phyloP scores from a whole-genome alignment of 1,284 basidiomycete species.

The Spongispora temasekensis region DNA sequence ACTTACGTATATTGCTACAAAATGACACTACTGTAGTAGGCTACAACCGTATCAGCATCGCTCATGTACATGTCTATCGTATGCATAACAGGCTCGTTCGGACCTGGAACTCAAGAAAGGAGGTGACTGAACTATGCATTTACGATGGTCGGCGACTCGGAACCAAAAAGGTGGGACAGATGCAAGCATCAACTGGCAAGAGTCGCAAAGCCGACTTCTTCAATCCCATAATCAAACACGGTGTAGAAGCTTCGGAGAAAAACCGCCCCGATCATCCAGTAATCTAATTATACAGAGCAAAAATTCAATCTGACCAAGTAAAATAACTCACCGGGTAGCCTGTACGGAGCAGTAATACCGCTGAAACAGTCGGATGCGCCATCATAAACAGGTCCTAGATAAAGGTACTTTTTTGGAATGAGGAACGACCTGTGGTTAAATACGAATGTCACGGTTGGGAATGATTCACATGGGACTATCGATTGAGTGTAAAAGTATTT shows the following conservation, averaged over 20 bases:
- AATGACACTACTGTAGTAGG: no score
- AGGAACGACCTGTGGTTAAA: neutral
- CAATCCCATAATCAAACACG: neutral
- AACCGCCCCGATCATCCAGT: neutral
- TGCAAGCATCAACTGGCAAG: neutral
- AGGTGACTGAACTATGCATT: no score
- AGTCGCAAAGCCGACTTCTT: neutral
- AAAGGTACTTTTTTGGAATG: neutral
- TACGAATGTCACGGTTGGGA: neutral
- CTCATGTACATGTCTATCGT: no score
- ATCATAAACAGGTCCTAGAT: neutral
- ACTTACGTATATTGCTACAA: no score
- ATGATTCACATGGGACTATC: neutral
- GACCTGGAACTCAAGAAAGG: no score
- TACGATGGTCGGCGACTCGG: no score
- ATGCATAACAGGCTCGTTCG: no score
- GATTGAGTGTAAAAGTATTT: no score
- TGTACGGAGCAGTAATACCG: neutral
- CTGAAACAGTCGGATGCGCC: neutral
- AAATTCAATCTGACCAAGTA: neutral
- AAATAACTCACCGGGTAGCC: neutral
- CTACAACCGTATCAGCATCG: no score
- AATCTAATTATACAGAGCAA: neutral
- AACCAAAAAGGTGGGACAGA: no score
- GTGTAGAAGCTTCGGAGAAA: neutral